A percentile compares a stretch with the other conserved stretches of the same genome.
phyloP scores from a whole-genome alignment of 1,284 basidiomycete species.

The Anthracocystis setariae region DNA sequence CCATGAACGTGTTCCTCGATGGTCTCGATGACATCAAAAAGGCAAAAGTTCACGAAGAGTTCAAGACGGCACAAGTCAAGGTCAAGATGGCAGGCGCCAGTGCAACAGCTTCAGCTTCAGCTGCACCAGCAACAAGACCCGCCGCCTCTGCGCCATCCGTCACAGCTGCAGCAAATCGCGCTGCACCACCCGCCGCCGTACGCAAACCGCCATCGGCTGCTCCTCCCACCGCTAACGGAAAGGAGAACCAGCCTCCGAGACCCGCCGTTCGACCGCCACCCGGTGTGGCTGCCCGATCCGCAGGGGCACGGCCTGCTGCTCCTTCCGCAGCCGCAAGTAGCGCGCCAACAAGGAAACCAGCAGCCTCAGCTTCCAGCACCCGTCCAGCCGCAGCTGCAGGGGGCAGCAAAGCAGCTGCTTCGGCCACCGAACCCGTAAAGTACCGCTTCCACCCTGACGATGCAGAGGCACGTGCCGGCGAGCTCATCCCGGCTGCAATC shows the following conservation, averaged over 20 bases:
- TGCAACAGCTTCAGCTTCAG: conserved; percentile 17
- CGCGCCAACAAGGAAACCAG: conserved; percentile 69
- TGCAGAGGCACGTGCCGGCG: conserved; percentile 82
- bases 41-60: conserved; percentile 90
- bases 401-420: conserved; percentile 73
- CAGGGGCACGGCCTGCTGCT: conserved; percentile 25
- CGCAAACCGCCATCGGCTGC: conserved; percentile 32
- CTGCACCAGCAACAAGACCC: conserved; percentile 24
- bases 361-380: conserved; percentile 69
- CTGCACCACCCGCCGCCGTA: conserved; percentile 24
- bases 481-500: conserved; percentile 79
- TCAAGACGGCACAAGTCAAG: conserved; percentile 70
- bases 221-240: conserved; percentile 19
- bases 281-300: conserved; percentile 17
- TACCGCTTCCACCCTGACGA: conserved; percentile 92
- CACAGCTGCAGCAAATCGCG: conserved; percentile 28
- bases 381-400: conserved; percentile 69
- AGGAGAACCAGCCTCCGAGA: conserved; percentile 42
- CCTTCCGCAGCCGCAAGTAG: conserved; percentile 15
- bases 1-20: conserved; percentile 88
- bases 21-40: conserved; percentile 87
- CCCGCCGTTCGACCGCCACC: conserved; percentile 27
- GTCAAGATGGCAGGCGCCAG: conserved; percentile 50
- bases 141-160: conserved; percentile 19
- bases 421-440: conserved; percentile 79